These are phyloP conservation scores for Heliosperma pusillum DNA, from an alignment of 148 eudicot genomes.

Conservation along the genomic window DNA sequence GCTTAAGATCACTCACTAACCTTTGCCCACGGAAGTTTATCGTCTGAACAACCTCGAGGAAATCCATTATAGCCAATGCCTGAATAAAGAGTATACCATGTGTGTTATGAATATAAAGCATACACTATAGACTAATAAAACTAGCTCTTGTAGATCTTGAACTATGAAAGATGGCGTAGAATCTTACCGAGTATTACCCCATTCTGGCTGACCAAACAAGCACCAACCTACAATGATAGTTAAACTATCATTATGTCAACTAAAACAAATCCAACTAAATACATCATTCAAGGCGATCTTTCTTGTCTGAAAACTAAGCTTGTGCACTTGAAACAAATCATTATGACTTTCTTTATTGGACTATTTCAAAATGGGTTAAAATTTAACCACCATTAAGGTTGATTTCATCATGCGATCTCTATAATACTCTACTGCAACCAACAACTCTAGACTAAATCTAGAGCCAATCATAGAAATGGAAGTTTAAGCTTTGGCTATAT, in stretches of 20 bases:
- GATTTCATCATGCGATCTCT: neutral
- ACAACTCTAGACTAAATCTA: neutral
- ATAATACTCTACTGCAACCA: neutral
- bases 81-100: slow-evolving; percentile 30
- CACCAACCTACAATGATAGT: slow-evolving; percentile 54
- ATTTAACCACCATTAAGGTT: neutral
- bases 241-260: neutral
- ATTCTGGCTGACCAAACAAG: slow-evolving; percentile 76
- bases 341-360: neutral
- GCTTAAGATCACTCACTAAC: slow-evolving; percentile 31
- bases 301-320: neutral
- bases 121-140: neutral
- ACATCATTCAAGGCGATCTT: neutral
- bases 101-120: neutral
- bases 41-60: slow-evolving; percentile 95
- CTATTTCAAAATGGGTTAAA: neutral
- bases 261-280: neutral
- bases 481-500: neutral
- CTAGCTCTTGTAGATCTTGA: neutral
- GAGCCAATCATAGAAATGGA: neutral
- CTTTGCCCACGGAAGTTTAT: slow-evolving; percentile 95
- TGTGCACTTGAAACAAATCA: neutral
- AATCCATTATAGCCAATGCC: slow-evolving; percentile 98
- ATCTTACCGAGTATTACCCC: slow-evolving; percentile 72
- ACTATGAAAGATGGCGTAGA: slow-evolving; percentile 3